Evolutionary conservation across 352 stramenopile species (phyloP).

Genomic region (Phytophthora podocarpi): DNA sequence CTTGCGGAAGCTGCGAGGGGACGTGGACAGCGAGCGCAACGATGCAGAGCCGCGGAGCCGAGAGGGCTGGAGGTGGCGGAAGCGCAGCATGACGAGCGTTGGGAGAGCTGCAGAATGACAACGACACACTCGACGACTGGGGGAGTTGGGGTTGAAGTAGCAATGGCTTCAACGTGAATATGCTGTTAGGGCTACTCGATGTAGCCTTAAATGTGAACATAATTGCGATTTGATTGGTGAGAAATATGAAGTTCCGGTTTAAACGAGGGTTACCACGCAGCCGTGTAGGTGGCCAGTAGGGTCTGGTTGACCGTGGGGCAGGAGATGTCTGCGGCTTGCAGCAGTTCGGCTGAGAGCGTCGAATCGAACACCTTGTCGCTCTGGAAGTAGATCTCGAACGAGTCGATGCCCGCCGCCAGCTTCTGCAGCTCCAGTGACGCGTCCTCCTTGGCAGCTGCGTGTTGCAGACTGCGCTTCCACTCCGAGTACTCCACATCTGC

Average conservation of each 20-base stretch:
- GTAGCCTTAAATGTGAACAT: background rate
- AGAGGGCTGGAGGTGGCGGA: conserved; percentile 5
- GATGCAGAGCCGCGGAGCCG: conserved; percentile 3
- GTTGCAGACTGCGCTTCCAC: conserved; percentile 45
- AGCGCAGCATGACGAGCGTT: conserved; percentile 26
- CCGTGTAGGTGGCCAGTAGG: conserved; percentile 51
- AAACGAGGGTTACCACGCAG: conserved; percentile 35
- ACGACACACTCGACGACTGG: background rate
- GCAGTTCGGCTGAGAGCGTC: conserved; percentile 45
- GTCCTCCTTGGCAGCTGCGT: conserved; percentile 30
- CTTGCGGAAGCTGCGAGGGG: conserved; percentile 76
- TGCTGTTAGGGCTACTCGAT: background rate
- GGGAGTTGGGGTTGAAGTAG: conserved; percentile 16
- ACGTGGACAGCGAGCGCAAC: conserved; percentile 22
- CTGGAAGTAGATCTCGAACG: conserved; percentile 73
- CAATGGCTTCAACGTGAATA: conserved; percentile 15
- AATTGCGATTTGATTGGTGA: background rate
- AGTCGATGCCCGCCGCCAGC: conserved; percentile 59
- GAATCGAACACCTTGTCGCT: conserved; percentile 72
- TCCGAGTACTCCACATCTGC: conserved; percentile 36
- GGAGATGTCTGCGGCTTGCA: conserved; percentile 41
- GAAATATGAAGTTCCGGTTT: background rate
- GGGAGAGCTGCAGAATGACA: conserved; percentile 17
- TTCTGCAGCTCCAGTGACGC: conserved; percentile 53
- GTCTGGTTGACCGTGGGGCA: conserved; percentile 50